These are phyloP conservation scores for Haberlea rhodopensis DNA, from an alignment of 257 asterid genomes.

Conservation along the genomic window DNA sequence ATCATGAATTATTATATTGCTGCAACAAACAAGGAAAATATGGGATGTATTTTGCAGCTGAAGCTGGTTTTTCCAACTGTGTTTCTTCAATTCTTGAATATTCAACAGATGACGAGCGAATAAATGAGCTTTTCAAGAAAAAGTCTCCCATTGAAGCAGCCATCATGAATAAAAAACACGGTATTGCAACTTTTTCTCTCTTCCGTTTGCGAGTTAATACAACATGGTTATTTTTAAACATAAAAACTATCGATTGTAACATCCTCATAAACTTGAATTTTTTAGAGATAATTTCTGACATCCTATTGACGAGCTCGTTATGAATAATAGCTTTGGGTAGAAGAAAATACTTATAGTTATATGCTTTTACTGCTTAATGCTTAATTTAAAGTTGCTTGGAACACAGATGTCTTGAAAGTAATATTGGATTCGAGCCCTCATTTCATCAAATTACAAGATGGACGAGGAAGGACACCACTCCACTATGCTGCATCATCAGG, in stretches of 20 bases:
- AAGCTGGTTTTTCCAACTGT: conserved; percentile 28
- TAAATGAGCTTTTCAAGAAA: neutral
- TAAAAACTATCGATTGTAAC: too few relatives aligned
- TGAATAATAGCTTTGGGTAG: too few relatives aligned
- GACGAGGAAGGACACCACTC: conserved; percentile 27
- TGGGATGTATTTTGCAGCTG: conserved; percentile 32
- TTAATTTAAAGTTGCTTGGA: neutral
- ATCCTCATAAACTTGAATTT: too few relatives aligned
- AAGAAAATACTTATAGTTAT: too few relatives aligned
- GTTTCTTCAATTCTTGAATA: conserved; percentile 14
- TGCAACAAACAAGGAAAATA: conserved; percentile 27
- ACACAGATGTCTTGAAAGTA: conserved; percentile 27
- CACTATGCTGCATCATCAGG: conserved; percentile 31
- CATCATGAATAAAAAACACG: conserved; percentile 13
- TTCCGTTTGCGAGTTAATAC: too few relatives aligned
- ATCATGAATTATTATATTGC: conserved; percentile 14
- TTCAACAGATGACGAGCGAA: neutral
- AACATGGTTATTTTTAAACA: too few relatives aligned
- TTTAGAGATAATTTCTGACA: too few relatives aligned
- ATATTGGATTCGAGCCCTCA: conserved; percentile 17
- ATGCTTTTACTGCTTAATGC: too few relatives aligned
- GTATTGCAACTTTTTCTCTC: conserved; percentile 2
- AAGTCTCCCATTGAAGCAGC: conserved; percentile 28
- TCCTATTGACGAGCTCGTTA: too few relatives aligned
- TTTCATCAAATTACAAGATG: conserved; percentile 17